phyloP scores from a whole-genome alignment of 2,329 filamentous ascomycete genomes.

The Pseudogymnoascus sp. region DNA sequence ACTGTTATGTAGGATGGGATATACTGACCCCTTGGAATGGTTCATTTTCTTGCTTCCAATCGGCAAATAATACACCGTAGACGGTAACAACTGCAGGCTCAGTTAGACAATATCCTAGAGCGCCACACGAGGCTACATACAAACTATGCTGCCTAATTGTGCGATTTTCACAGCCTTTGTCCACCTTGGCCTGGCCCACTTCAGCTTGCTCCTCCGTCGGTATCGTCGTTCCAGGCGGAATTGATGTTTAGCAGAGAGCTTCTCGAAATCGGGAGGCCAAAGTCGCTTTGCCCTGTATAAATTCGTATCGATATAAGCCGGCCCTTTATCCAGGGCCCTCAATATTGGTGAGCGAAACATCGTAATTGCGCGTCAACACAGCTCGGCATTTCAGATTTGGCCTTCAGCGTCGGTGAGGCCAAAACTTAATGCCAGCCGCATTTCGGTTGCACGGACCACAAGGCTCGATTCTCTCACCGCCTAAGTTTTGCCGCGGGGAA shows the following conservation, averaged over 20 bases:
- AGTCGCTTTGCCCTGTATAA: constrained; percentile 59
- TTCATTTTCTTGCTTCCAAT: constrained; percentile 38
- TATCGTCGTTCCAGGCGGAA: constrained; percentile 73
- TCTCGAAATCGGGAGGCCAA: constrained; percentile 71
- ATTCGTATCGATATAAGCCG: constrained; percentile 36
- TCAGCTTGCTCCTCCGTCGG: constrained; percentile 58
- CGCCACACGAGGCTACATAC: constrained; percentile 15
- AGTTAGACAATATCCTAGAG: constrained; percentile 11
- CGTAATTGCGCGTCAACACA: constrained; percentile 7
- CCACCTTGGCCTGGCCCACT: constrained; percentile 55
- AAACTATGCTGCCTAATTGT: constrained; percentile 37
- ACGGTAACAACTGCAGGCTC: constrained; percentile 38
- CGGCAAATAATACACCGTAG: constrained; percentile 55
- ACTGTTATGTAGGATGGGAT: background rate
- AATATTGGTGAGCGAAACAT: constrained; percentile 43
- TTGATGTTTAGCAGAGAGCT: constrained; percentile 63
- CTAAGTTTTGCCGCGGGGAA: constrained; percentile 8
- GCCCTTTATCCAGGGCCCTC: constrained; percentile 30
- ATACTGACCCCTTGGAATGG: constrained; percentile 44
- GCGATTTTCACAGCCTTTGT: constrained; percentile 56
- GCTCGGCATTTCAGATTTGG: background rate
- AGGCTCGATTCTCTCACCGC: constrained; percentile 1
- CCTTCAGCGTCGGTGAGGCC: background rate
- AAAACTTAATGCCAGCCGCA: background rate
- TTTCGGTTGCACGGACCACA: constrained; percentile 6